Evolutionary conservation across 768 basidiomycete species (phyloP), one percentile per base, ranked within the genome.

Genomic region (Neoboletus brunneissimus): DNA sequence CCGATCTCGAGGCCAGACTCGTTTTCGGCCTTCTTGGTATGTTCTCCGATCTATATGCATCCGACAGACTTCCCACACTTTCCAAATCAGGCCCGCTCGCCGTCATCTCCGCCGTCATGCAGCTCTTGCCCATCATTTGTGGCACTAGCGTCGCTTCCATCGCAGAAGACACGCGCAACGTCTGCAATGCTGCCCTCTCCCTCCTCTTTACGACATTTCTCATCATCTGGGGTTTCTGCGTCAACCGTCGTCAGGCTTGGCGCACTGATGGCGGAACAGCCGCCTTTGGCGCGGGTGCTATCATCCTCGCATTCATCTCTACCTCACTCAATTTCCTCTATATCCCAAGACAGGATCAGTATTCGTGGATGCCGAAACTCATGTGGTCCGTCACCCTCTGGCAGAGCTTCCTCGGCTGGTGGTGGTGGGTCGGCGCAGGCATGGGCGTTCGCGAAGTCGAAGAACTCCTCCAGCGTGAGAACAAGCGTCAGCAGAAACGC

Each of bases 351-450:
- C 86, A 89, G 65, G 89, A 96, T 59, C 86, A 92, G 63, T 90
- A 91, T 59, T 76, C 84, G n/a, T 98, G 97, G 97, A 79, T 98
- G 55, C 91, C 93, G 0, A 84, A 87, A 23, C 78, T 98, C 51
- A 84, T 93, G 72, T 95, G 93, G 85, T 87, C 89, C 9, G 85
- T 97, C 49, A 84, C 98, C 12, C 81, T 98, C 20, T 99, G 97
- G 97, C 97, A 99, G 78, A 92, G 85, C 72, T 96, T 95, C 73
- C 73, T 97, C 22, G 94, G 91, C 0, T 98, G 93, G 92, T 98
- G 94, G 94, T 98, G 94, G 94, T 98, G 94, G 94, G 93, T 94
- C 15, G 94, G 94, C n/a, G 85, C 89, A 2, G 89, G 93, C 6
- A 91, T 89, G 78, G 90, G 87, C 10, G 80, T 86, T 4, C 79